Conservation (phyloP, 164 flowering plant species). For the Chloranthus sessilifolius region DNA sequence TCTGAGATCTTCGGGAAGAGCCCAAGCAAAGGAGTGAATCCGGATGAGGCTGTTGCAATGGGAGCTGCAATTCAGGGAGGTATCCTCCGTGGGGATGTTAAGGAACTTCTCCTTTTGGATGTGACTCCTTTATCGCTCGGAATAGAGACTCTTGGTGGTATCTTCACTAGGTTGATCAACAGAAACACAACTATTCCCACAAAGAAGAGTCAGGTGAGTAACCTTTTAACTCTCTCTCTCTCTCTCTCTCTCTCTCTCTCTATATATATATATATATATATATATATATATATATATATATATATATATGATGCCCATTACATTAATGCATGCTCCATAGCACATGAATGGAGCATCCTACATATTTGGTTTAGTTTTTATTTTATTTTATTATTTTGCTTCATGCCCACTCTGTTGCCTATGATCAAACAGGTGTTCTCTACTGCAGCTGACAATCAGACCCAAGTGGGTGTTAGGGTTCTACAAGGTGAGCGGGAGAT, state of each 20-base stretch:
- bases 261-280: too few relatives aligned
- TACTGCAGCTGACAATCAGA: slow-evolving; percentile 59
- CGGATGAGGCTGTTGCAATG: slow-evolving; percentile 78
- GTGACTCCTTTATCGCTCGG: slow-evolving; percentile 71
- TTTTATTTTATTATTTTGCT: neutral
- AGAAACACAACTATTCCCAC: slow-evolving; percentile 64
- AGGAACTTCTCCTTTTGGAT: slow-evolving; percentile 64
- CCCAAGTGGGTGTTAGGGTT: slow-evolving; percentile 50
- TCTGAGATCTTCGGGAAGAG: slow-evolving; percentile 55
- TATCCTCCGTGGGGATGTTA: slow-evolving; percentile 66
- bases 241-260: too few relatives aligned
- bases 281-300: neutral
- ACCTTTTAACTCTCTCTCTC: neutral
- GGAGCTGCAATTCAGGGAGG: slow-evolving; percentile 85
- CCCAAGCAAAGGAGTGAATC: slow-evolving; percentile 75
- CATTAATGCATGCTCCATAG: neutral
- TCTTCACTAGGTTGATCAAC: slow-evolving; percentile 58
- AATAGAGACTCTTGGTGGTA: slow-evolving; percentile 67
- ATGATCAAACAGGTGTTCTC: slow-evolving; percentile 47
- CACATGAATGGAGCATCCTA: neutral
- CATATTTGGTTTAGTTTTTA: neutral
- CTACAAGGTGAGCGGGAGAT: slow-evolving; percentile 57
- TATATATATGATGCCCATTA: neutral
- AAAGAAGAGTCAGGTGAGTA: slow-evolving; percentile 58
- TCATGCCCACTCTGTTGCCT: neutral